Evolutionary conservation across 306 rosid species (phyloP).

Genomic region (Trifolium repens): DNA sequence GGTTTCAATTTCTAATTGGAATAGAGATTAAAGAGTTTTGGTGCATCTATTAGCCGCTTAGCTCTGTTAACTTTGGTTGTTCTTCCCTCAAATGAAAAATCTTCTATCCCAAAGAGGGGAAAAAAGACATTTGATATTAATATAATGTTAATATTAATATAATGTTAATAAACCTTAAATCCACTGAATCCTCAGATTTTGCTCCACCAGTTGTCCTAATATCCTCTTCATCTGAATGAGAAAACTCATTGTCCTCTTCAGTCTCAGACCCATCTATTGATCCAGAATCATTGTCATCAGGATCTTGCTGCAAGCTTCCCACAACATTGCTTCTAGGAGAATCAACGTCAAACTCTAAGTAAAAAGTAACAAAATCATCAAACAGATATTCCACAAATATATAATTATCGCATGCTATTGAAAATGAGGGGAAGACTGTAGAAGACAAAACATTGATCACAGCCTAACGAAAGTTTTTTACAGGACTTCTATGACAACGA

Average conservation of each 20-base stretch:
- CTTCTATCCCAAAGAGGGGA: background rate
- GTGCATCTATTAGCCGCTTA: background rate
- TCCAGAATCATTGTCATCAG: slow-evolving; percentile 38
- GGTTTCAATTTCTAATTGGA: slow-evolving; percentile 16
- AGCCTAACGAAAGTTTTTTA: slow-evolving; percentile 12
- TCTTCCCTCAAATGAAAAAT: slow-evolving; percentile 19
- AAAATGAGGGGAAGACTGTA: slow-evolving; percentile 1
- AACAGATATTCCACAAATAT: slow-evolving; percentile 23
- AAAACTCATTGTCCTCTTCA: slow-evolving; percentile 57
- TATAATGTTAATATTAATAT: too few relatives aligned
- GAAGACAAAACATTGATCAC: background rate
- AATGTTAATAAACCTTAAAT: slow-evolving; percentile 57
- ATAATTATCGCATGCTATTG: slow-evolving; percentile 15
- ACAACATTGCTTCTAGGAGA: slow-evolving; percentile 40
- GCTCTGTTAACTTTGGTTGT: slow-evolving; percentile 8
- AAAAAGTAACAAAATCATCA: slow-evolving; percentile 1
- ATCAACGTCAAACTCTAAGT: slow-evolving; percentile 52
- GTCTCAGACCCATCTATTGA: slow-evolving; percentile 51
- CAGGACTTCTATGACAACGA: background rate
- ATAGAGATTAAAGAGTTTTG: slow-evolving; percentile 4
- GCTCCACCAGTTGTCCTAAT: slow-evolving; percentile 40
- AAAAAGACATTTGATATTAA: slow-evolving; percentile 15
- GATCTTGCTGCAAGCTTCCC: slow-evolving; percentile 43
- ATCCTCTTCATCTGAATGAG: slow-evolving; percentile 61
- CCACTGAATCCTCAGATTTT: slow-evolving; percentile 46